Percentiles rank a stretch among this genome's conserved stretches.
Conservation (phyloP, 176 grass and related monocot genomes). For the Hsuehochloa calcarea region DNA sequence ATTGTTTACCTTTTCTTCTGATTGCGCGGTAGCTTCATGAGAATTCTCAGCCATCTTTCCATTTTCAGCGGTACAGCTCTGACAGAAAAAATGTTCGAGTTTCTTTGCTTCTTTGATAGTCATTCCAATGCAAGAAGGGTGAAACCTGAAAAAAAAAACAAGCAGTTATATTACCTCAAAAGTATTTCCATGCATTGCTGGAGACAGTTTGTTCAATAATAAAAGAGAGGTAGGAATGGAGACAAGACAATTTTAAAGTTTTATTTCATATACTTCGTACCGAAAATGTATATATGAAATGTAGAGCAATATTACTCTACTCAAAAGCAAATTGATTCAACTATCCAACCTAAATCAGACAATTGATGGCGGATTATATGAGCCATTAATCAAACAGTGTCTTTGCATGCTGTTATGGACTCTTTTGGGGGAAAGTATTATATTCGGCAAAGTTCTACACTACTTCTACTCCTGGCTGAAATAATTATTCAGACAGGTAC, state of each 20-base stretch:
- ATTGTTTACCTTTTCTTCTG: constrained; percentile 76
- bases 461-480: neutral
- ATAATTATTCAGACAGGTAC: neutral
- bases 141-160: constrained; percentile 65
- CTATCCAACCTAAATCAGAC: neutral
- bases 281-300: neutral
- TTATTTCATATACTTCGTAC: neutral
- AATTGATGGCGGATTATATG: neutral
- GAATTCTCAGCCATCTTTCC: constrained; percentile 71
- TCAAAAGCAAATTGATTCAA: neutral
- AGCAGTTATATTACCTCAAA: neutral
- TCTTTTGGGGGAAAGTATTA: neutral
- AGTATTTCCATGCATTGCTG: neutral
- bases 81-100: constrained; percentile 93
- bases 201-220: constrained; percentile 9
- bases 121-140: constrained; percentile 89
- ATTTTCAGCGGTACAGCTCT: constrained; percentile 78
- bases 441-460: neutral
- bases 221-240: neutral
- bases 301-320: neutral
- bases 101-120: constrained; percentile 92
- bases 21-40: constrained; percentile 62
- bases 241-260: neutral
- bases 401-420: neutral
- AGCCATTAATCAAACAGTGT: neutral